Evolutionary conservation across 768 basidiomycete species (phyloP).

Genomic region (Chalciporus piperatus): DNA sequence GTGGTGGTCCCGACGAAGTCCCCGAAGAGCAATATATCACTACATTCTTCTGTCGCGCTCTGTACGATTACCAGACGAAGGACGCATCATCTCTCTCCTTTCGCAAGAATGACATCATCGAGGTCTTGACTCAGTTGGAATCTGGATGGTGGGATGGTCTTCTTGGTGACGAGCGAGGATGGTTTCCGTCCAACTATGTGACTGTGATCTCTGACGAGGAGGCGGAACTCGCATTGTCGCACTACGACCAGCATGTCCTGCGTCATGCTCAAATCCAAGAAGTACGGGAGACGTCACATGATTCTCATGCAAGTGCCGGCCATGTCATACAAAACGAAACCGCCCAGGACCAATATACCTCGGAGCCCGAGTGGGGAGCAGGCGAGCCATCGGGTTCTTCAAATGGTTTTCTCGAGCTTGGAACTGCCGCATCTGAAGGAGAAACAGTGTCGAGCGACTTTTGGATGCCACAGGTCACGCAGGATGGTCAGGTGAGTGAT

Average conservation of each 20-base stretch:
- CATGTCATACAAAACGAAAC: conserved; percentile 11
- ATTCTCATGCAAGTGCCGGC: conserved; percentile 11
- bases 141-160: conserved; percentile 99
- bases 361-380: conserved; percentile 48
- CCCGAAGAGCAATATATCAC: conserved; percentile 59
- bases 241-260: conserved; percentile 12
- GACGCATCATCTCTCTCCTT: conserved; percentile 91
- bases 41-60: conserved; percentile 85
- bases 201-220: conserved; percentile 74
- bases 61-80: conserved; percentile 88
- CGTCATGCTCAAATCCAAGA: conserved; percentile 16
- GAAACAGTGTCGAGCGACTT: conserved; percentile 61
- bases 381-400: conserved; percentile 32
- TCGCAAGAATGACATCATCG: conserved; percentile 82
- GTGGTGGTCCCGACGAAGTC: conserved; percentile 26
- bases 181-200: conserved; percentile 98
- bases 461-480: conserved; percentile 87
- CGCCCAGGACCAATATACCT: conserved; percentile 26
- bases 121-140: conserved; percentile 86
- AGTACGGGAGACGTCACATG: conserved; percentile 8
- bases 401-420: conserved; percentile 35
- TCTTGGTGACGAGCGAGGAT: conserved; percentile 84
- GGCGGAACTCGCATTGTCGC: conserved; percentile 61
- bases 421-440: conserved; percentile 25
- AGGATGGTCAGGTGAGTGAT: conserved; percentile 72